Conservation (phyloP, 1,284 basidiomycete species). For the Mycosarcoma mackinlayi region DNA sequence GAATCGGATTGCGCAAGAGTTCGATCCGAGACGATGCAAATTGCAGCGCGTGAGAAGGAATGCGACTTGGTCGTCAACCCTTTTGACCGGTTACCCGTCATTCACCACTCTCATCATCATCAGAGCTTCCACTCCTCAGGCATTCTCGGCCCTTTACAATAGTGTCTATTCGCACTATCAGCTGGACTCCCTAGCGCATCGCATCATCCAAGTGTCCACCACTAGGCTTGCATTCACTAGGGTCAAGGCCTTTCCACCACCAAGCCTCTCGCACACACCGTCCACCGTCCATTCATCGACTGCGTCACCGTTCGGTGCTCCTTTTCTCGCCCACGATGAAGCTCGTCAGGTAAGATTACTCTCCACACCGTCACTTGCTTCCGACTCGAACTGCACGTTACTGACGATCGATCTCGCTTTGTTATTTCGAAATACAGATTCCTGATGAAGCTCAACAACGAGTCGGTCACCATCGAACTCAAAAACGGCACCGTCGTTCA, state of each 20-base stretch:
- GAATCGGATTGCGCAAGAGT: too few relatives aligned
- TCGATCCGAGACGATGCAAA: too few relatives aligned
- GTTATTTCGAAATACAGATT: constrained; percentile 74
- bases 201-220: background rate
- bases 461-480: constrained; percentile 97
- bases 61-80: too few relatives aligned
- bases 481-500: constrained; percentile 97
- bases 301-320: background rate
- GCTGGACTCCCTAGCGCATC: constrained; percentile 43
- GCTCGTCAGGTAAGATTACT: constrained; percentile 61
- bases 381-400: background rate
- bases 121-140: too few relatives aligned
- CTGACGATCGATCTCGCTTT: background rate
- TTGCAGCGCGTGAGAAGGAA: too few relatives aligned
- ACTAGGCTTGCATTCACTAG: constrained; percentile 10
- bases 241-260: constrained; percentile 48
- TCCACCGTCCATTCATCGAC: background rate
- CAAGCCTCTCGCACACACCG: background rate
- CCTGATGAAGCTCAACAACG: constrained; percentile 99
- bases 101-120: too few relatives aligned
- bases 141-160: too few relatives aligned
- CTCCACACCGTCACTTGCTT: background rate
- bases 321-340: constrained; percentile 55
- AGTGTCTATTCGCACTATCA: background rate
- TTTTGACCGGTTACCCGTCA: too few relatives aligned